phyloP scores from a whole-genome alignment of 139 green algal genomes.

The Chlamydomonas sp. region DNA sequence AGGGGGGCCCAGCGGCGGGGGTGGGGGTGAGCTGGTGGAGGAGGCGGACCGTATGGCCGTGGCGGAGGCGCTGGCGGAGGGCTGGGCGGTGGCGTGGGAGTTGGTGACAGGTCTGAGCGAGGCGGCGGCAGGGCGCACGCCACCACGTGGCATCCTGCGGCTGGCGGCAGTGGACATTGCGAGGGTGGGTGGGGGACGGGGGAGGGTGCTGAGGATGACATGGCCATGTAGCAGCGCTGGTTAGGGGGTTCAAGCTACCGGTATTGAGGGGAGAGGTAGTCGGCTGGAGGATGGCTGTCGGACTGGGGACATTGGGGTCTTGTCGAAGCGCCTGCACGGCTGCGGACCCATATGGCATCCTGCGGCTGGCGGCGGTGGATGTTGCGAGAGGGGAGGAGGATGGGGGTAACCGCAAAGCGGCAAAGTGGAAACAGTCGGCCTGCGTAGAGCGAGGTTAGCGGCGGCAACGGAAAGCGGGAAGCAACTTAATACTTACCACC shows the following conservation, averaged over 20 bases:
- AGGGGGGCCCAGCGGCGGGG: not conserved
- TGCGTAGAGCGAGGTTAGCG: too few relatives aligned
- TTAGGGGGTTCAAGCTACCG: too few relatives aligned
- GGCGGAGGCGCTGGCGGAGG: conserved; percentile 33
- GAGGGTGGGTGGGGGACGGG: conserved; percentile 16
- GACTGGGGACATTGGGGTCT: conserved; percentile 17
- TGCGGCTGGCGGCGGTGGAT: conserved; percentile 43
- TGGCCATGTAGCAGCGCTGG: not conserved
- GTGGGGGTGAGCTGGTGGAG: conserved; percentile 14
- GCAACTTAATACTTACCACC: too few relatives aligned
- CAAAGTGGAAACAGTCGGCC: too few relatives aligned
- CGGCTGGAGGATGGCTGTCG: conserved; percentile 33
- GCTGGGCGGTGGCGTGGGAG: conserved; percentile 41
- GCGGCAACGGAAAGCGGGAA: too few relatives aligned
- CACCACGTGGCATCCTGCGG: conserved; percentile 36
- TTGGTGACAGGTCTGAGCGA: conserved; percentile 28
- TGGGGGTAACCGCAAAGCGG: too few relatives aligned
- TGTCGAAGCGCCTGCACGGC: not conserved
- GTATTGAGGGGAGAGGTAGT: too few relatives aligned
- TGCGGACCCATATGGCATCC: conserved; percentile 24
- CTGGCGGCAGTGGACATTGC: conserved; percentile 44
- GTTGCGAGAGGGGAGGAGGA: conserved; percentile 27
- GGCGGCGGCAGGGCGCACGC: not conserved
- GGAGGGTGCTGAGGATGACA: not conserved
- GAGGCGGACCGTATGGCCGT: conserved; percentile 43